Evolutionary conservation across 768 basidiomycete genomes (phyloP).

Genomic region (Termitomyces sp.): DNA sequence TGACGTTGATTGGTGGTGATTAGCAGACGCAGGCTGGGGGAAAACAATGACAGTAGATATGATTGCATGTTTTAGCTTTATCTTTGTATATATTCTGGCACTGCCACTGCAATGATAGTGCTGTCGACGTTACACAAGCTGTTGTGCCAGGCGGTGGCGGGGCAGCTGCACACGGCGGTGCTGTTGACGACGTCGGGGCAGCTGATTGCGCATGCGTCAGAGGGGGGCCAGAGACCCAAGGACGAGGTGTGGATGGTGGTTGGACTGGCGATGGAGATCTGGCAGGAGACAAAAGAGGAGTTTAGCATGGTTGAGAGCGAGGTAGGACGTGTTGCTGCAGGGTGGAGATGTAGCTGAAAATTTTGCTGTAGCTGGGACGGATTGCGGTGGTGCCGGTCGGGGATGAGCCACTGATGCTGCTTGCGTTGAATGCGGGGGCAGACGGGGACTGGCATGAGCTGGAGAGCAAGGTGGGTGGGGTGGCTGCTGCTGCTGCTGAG

Average conservation of each 20-base stretch:
- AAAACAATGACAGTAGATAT: not conserved
- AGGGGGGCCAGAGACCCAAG: slow-evolving; percentile 45
- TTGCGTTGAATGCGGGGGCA: slow-evolving; percentile 60
- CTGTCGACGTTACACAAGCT: slow-evolving; percentile 62
- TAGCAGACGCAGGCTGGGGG: slow-evolving; percentile 30
- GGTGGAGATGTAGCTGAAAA: not conserved
- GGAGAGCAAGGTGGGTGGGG: slow-evolving; percentile 55
- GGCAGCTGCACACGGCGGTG: slow-evolving; percentile 63
- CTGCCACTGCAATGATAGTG: slow-evolving; percentile 48
- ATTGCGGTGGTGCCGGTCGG: slow-evolving; percentile 63
- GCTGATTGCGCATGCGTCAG: slow-evolving; percentile 59
- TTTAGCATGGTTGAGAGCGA: slow-evolving; percentile 75
- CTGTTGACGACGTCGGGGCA: slow-evolving; percentile 72
- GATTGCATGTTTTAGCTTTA: not conserved
- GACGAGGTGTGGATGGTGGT: slow-evolving; percentile 71
- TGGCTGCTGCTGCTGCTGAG: not conserved
- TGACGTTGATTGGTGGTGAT: not conserved
- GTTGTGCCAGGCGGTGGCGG: slow-evolving; percentile 56
- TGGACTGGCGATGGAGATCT: slow-evolving; percentile 68
- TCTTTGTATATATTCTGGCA: not conserved
- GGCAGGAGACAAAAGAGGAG: slow-evolving; percentile 68
- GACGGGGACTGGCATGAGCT: slow-evolving; percentile 64
- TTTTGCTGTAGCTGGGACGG: slow-evolving; percentile 58
- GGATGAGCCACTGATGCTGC: slow-evolving; percentile 55
- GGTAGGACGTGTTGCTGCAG: slow-evolving; percentile 29